A percentile compares a stretch with the other conserved stretches of the same genome.
Conservation (phyloP, 208 protist genomes). For the Acanthamoeba sp. region DNA sequence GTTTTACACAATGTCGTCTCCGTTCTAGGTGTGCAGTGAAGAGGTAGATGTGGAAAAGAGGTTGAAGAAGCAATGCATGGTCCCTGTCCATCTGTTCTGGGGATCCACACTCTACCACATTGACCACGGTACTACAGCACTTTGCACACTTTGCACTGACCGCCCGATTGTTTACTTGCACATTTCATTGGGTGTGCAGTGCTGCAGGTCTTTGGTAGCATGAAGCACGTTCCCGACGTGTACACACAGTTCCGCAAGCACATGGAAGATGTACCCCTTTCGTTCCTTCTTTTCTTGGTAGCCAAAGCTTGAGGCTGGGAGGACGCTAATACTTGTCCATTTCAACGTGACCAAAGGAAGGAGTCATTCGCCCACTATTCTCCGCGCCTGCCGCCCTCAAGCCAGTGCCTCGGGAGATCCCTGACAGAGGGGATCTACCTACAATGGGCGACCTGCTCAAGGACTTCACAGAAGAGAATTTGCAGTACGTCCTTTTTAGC, state of each 20-base stretch:
- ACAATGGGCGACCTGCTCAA: background rate
- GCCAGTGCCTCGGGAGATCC: background rate
- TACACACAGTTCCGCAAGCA: slow-evolving; percentile 76
- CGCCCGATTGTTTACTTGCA: background rate
- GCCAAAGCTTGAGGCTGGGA: too few relatives aligned
- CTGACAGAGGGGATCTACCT: background rate
- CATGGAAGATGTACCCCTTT: slow-evolving; percentile 61
- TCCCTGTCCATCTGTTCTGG: slow-evolving; percentile 61
- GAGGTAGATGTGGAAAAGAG: slow-evolving; percentile 55
- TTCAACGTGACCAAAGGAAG: background rate
- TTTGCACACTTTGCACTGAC: background rate
- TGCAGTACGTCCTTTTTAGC: background rate
- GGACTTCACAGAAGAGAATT: background rate
- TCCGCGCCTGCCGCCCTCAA: background rate
- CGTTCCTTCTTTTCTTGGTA: background rate
- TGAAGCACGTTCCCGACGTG: slow-evolving; percentile 23
- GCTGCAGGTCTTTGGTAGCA: slow-evolving; percentile 44
- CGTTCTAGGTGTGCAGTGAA: slow-evolving; percentile 12
- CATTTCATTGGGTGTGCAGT: too few relatives aligned
- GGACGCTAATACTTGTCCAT: too few relatives aligned
- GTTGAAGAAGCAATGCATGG: background rate
- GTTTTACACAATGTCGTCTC: background rate
- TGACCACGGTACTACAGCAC: background rate
- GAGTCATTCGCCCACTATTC: slow-evolving; percentile 1
- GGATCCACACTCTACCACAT: slow-evolving; percentile 70